Evolutionary conservation across 768 basidiomycete species (phyloP), one percentile per base, ranked within the genome.

Genomic region (Grammothele lineata): DNA sequence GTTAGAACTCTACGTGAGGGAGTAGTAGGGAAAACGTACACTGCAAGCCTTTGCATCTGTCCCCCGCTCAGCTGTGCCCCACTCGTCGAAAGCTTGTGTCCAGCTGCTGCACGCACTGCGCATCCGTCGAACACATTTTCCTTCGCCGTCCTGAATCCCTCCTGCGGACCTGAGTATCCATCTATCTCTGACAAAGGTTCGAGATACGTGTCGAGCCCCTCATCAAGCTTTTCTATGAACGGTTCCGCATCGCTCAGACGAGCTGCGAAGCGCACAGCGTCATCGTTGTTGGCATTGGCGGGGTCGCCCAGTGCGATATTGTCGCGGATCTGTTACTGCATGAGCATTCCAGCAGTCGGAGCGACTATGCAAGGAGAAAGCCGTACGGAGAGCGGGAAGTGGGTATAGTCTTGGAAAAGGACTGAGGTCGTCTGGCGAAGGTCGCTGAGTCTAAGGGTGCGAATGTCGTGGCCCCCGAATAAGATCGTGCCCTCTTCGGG

Each of bases 361-460:
- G 27, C 32, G n/a, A 7, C 22, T 15, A 14, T 30, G 8, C 7
- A 7, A 30, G 27, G 27, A 14, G 27, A 7, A 23, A 21, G 17
- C 57, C 83, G 30, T 50, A 85, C 85, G 18, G 85, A 83, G 33
- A 89, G 66, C 0, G 86, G 87, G 57, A 89, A 88, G 51, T 80
- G 71, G 0, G 83, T 85, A 55, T 85, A 88, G 59, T 89, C 87
- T 58, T 89, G 87, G 63, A 87, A 88, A 14, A 89, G 72, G n/a
- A 81, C 81, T 1, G 84, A 79, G 18, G 78, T 77, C 1, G 78
- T 73, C 15, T 75, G 74, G 22, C 85, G 68, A 12, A 88, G 64
- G 58, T 87, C 80, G 5, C 66, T 70, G 4, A 88, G 71, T 41
- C 72, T 76, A 10, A 85, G 63, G 0, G 71, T 73, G 35, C 70